A percentile compares a stretch with the other conserved stretches of the same genome.
Evolutionary conservation across 768 basidiomycete species (phyloP).

Genomic region (Boletus reticuloceps): DNA sequence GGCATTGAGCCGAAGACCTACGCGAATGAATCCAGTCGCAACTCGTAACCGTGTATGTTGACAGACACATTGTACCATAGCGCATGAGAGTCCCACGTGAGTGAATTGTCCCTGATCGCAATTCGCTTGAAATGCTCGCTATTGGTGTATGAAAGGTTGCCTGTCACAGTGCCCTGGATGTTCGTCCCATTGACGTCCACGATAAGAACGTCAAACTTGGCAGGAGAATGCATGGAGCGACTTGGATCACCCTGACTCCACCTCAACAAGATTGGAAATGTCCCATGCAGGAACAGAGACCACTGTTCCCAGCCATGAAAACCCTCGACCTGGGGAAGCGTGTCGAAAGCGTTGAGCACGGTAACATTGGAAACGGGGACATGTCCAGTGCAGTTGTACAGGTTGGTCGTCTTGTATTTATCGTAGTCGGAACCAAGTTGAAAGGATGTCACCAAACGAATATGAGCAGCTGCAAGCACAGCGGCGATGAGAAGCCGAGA

Average conservation of each 20-base stretch:
- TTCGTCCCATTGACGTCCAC: constrained; percentile 4
- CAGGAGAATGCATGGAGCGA: background rate
- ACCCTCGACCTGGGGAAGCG: constrained; percentile 11
- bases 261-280: constrained; percentile 9
- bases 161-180: background rate
- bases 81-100: constrained; percentile 9
- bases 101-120: constrained; percentile 2
- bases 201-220: constrained; percentile 9
- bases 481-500: too few species aligned
- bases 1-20: background rate
- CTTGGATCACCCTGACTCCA: constrained; percentile 15
- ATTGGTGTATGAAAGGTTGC: constrained; percentile 1
- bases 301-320: constrained; percentile 14
- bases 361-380: constrained; percentile 12
- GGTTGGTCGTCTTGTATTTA: constrained; percentile 1
- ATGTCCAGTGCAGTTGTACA: constrained; percentile 18
- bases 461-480: too few species aligned
- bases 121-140: constrained; percentile 5
- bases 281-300: constrained; percentile 11
- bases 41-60: constrained; percentile 2
- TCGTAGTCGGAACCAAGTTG: too few species aligned
- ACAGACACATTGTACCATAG: constrained; percentile 15
- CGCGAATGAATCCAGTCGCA: constrained; percentile 10
- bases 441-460: too few species aligned
- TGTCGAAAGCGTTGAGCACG: constrained; percentile 9